A percentile compares a stretch with the other conserved stretches of the same genome.
phyloP scores from a whole-genome alignment of 2,329 filamentous ascomycete species.

The Exophiala xenobiotica region DNA sequence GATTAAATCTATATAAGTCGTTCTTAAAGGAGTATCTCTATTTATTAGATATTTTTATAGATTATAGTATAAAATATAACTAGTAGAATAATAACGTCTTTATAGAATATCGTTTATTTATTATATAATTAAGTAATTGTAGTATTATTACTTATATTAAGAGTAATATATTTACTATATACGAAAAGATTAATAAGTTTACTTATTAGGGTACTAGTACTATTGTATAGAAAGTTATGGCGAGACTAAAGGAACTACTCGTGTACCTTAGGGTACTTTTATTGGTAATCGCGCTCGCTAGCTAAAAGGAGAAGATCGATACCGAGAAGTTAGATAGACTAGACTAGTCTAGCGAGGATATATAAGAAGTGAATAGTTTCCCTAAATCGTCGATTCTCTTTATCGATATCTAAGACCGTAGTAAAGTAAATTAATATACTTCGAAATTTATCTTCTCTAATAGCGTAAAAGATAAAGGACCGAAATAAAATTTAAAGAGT shows the following conservation, averaged over 20 bases:
- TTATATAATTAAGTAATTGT: neutral
- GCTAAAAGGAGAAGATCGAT: neutral
- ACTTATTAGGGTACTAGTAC: neutral
- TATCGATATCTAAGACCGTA: neutral
- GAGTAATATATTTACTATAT: neutral
- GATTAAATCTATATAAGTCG: neutral
- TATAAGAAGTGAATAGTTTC: neutral
- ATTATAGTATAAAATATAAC: neutral
- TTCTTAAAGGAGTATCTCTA: neutral
- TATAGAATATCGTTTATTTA: neutral
- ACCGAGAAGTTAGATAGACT: neutral
- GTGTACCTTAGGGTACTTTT: neutral
- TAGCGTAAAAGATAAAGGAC: neutral
- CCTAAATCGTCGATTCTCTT: neutral
- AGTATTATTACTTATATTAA: neutral
- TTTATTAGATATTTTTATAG: neutral
- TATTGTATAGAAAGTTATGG: neutral
- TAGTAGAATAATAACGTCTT: neutral
- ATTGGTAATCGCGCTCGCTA: neutral
- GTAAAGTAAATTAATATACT: neutral
- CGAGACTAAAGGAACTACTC: neutral
- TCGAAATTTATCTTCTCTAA: neutral
- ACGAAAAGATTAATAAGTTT: neutral
- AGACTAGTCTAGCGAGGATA: neutral
- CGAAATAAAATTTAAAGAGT: neutral